Base-by-base conservation (phyloP, 495 filamentous ascomycete species). In the Penicillium lividum region DNA sequence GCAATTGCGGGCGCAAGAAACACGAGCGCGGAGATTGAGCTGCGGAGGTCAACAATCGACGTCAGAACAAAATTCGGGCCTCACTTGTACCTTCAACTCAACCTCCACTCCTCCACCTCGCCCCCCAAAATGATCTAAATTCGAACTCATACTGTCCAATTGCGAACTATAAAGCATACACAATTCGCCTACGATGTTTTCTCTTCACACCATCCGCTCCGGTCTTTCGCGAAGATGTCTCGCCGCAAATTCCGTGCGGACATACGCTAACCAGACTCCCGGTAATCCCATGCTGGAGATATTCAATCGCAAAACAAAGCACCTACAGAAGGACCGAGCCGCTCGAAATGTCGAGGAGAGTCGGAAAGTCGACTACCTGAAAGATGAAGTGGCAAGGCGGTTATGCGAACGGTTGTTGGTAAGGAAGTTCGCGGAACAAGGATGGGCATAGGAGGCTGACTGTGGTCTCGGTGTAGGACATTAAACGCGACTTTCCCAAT, bases 351-450 rank as follows among this genome's bases (percentile, higher is more conserved):
- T 83, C 34, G 84, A 91, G 60, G 68, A 74, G 45, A 92, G 92
- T 67, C 81, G 92, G 8, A 83, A 87, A 59, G 86, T 89, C 36
- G 95, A 97, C 72, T 97, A 97, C 70, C 75, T 99, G 51, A 89
- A 91, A 67, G 91, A 97, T 72, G 94, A 97, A 70, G 87, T 97
- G 1, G 93, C 95, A 29, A 77, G 77, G 42, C 84, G 95, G 47
- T 79, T 99, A 31, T 92, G 87, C 65, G 94, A 97, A 61, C 84
- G 95, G 27, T 78, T 99, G 44, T 75, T 97, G 64, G 92, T 95
- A 75, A 54, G 73, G 28, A 40, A 16, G 22, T 36, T 59, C 47
- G 58, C 36, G 29, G 33, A 53, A 11, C 45, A 44, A 58, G 47
- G 42, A 9, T 33, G 34, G 56, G 51, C 33, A n/a, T 44, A 11